Evolutionary conservation across 192 early-diverging fungal genomes (phyloP).

Genomic region (Umbelopsis vinacea): DNA sequence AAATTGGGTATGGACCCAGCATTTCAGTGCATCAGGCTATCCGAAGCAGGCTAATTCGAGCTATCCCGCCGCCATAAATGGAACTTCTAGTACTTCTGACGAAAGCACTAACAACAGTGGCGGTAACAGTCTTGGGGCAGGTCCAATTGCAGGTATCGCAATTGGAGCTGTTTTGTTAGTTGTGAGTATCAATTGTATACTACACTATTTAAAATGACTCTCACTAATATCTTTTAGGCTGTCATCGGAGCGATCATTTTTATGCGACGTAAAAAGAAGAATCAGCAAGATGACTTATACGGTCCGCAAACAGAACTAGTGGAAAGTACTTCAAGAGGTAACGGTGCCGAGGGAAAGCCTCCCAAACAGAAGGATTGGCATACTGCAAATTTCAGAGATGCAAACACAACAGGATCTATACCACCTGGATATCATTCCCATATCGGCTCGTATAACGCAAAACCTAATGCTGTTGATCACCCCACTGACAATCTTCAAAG

Average conservation of each 20-base stretch:
- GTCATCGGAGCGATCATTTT: not conserved
- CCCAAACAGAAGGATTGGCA: not conserved
- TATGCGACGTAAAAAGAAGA: not conserved
- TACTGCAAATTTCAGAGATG: not conserved
- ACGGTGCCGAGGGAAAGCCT: not conserved
- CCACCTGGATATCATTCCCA: not conserved
- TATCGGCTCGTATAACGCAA: not conserved
- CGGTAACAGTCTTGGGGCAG: not conserved
- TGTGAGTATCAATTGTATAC: not conserved
- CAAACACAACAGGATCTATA: not conserved
- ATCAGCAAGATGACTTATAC: not conserved
- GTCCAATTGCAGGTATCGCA: slow-evolving; percentile 10
- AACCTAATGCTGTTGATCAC: not conserved
- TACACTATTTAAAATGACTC: not conserved
- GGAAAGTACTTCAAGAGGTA: not conserved
- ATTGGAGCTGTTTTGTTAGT: not conserved
- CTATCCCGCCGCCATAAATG: not conserved
- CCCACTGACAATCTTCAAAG: not conserved
- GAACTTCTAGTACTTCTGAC: not conserved
- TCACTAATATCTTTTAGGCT: not conserved
- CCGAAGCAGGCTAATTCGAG: not conserved
- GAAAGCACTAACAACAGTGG: not conserved
- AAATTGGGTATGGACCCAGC: not conserved
- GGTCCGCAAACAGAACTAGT: not conserved
- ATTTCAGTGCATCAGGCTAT: slow-evolving; percentile 6